Evolutionary conservation across 2,329 filamentous ascomycete genomes (phyloP), one percentile per base, ranked within the genome.

Genomic region (Diaporthe sp.): DNA sequence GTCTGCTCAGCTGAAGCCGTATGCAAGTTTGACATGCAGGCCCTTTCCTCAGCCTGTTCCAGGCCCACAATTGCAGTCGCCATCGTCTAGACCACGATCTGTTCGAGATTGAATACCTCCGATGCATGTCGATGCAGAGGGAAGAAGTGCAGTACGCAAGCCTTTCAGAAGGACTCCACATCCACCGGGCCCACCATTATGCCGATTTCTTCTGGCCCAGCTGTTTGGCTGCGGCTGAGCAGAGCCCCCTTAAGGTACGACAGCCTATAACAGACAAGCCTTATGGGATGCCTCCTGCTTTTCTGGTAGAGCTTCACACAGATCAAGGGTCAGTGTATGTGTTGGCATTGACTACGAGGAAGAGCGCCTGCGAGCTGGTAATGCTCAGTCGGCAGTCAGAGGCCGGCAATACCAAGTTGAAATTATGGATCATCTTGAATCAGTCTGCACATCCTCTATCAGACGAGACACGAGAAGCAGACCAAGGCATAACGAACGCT

Each of bases 161-260:
- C 64, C n/a, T 67, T 45, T 25, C 30, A 50, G 22, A 13, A 28
- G 22, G 45, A 30, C 45, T 52, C 64, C 64, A 67, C 64, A 67
- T 67, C 45, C 45, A 19, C 45, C 13, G 30, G 64, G 64, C 64
- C 64, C 64, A 67, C 64, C 45, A 52, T 40, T 19, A 67, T 67
- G 64, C 64, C 30, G 64, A 40, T 38, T 38, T 19, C 45, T 38
- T 50, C 22, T 50, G 40, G 45, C 28, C 45, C 64, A 52, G n/a
- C 19, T 38, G 64, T 52, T 25, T 19, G 13, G n/a, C 45, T 40
- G 45, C 61, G 45, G 61, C 61, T 50, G 61, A 67, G 45, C 30
- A 25, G 45, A 67, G 61, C 30, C 61, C 61, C 61, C 17, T 45
- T n/a, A 9, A 13, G 42, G 28, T 25, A 67, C 15, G 19, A 67